Evolutionary conservation across 1,284 basidiomycete genomes (phyloP).

Genomic region (Trichosporon sp.): DNA sequence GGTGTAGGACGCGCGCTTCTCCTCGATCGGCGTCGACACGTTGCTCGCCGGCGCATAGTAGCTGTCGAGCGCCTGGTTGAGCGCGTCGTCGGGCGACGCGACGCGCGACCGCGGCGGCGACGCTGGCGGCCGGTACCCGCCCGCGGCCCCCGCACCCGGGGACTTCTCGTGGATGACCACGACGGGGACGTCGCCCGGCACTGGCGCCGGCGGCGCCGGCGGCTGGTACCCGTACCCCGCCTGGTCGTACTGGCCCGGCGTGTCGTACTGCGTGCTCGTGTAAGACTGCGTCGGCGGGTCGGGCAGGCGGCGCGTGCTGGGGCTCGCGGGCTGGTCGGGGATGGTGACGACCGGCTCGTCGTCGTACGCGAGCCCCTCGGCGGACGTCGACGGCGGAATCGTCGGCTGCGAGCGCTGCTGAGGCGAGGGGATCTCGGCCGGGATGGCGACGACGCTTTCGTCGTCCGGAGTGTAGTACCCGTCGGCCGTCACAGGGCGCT

Average conservation of each 20-base stretch:
- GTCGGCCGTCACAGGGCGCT: neutral
- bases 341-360: constrained; percentile 1
- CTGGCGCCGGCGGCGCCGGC: no score
- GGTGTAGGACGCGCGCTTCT: neutral
- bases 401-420: neutral
- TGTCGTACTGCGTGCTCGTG: neutral
- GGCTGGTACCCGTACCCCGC: neutral
- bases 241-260: neutral
- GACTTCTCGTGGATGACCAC: constrained; percentile 2
- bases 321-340: neutral
- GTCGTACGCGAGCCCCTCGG: neutral
- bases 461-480: neutral
- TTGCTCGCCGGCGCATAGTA: neutral
- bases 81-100: neutral
- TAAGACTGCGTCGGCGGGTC: neutral
- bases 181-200: neutral
- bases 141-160: neutral
- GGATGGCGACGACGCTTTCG: neutral
- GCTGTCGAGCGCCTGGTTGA: neutral
- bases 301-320: neutral
- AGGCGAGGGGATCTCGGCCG: neutral
- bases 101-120: neutral
- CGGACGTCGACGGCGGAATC: neutral
- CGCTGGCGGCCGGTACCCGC: neutral
- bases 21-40: neutral